A percentile compares a stretch with the other conserved stretches of the same genome.
phyloP scores from a whole-genome alignment of 768 basidiomycete genomes.

The Lactifluus volemus region DNA sequence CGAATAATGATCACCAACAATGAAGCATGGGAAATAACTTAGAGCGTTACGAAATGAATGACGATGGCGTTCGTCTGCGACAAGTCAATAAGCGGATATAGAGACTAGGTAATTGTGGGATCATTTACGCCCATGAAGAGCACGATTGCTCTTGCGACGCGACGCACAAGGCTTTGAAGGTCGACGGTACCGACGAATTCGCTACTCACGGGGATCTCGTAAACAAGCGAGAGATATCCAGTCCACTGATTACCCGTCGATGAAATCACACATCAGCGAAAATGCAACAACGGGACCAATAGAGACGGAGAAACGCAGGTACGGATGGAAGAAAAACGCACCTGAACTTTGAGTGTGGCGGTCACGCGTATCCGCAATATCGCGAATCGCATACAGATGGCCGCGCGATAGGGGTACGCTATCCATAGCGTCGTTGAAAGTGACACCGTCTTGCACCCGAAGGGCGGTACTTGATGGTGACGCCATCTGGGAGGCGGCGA shows the following conservation, averaged over 20 bases:
- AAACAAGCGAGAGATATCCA: constrained; percentile 16
- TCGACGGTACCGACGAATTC: constrained; percentile 9
- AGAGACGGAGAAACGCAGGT: neutral
- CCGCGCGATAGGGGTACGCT: constrained; percentile 10
- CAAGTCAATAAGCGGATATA: neutral
- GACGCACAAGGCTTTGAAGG: constrained; percentile 16
- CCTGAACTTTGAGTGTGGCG: constrained; percentile 15
- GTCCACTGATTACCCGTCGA: constrained; percentile 7
- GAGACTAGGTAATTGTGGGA: neutral
- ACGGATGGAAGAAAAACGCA: neutral
- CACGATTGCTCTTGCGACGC: constrained; percentile 16
- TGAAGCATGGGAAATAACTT: constrained; percentile 13
- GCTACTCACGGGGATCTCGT: constrained; percentile 13
- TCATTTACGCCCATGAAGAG: constrained; percentile 18
- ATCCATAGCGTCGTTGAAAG: constrained; percentile 6
- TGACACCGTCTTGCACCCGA: constrained; percentile 16
- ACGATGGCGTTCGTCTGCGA: constrained; percentile 11
- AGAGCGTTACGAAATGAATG: constrained; percentile 1
- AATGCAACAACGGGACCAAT: no score
- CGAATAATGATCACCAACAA: neutral
- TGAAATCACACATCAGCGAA: neutral
- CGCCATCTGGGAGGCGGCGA: neutral
- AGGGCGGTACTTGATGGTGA: constrained; percentile 14
- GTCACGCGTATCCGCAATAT: constrained; percentile 7
- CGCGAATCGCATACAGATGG: constrained; percentile 4